phyloP scores from a whole-genome alignment of 2,329 filamentous ascomycete species.

The Ophiostoma tasmaniense region DNA sequence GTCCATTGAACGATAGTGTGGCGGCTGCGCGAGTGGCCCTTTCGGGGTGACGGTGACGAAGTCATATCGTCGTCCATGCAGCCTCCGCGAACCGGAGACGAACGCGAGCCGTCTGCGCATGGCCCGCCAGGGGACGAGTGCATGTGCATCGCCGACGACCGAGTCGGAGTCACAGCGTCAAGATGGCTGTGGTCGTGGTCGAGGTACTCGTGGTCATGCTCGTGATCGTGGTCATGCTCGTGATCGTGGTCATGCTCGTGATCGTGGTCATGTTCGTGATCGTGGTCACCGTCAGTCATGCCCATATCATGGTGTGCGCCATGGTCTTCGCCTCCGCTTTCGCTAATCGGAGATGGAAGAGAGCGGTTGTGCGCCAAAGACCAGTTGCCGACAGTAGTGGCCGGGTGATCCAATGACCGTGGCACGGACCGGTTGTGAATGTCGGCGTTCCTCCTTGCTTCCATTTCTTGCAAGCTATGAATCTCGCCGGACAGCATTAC shows the following conservation, averaged over 20 bases:
- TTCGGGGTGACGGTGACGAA: slow-evolving; percentile 42
- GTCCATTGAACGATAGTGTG: slow-evolving; percentile 55
- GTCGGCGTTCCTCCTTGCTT: background rate
- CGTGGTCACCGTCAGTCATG: slow-evolving; percentile 19
- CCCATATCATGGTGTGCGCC: slow-evolving; percentile 24
- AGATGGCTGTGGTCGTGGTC: slow-evolving; percentile 23
- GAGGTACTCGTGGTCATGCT: slow-evolving; percentile 10
- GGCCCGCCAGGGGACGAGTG: background rate
- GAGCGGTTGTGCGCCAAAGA: slow-evolving; percentile 44
- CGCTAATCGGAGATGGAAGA: slow-evolving; percentile 52
- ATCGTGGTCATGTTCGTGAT: background rate
- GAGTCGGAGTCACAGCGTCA: slow-evolving; percentile 28
- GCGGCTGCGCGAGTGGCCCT: slow-evolving; percentile 49
- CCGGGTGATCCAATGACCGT: slow-evolving; percentile 36
- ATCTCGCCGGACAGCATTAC: slow-evolving; percentile 20
- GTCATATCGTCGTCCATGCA: slow-evolving; percentile 28
- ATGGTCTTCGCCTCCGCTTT: slow-evolving; percentile 38
- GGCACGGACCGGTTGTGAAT: slow-evolving; percentile 36
- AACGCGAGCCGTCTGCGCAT: background rate
- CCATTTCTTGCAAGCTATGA: slow-evolving; percentile 1
- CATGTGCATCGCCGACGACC: slow-evolving; percentile 7
- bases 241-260: slow-evolving; percentile 15
- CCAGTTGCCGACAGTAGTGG: slow-evolving; percentile 37
- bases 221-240: background rate
- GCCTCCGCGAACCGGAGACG: slow-evolving; percentile 11